Base-by-base conservation (phyloP, 495 filamentous ascomycete genomes). In the Penicillium lagena region DNA sequence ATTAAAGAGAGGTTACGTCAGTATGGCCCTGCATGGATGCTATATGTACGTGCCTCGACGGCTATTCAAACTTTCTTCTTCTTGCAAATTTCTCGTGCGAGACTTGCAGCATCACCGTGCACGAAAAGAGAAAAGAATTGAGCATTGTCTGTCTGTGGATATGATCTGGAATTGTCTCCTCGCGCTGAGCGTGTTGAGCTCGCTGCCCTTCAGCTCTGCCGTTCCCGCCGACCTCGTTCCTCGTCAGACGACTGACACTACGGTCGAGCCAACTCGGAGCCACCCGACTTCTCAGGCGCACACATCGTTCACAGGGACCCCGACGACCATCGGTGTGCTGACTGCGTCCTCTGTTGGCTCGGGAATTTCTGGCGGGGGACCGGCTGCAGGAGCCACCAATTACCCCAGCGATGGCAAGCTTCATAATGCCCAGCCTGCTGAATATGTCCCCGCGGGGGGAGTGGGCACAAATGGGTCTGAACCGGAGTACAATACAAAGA, bases 331-430 rank as follows among this genome's bases (percentile, higher is more conserved):
- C 0, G 81, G 77, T 1, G 82, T 82, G 0, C 39, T 83, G 10
- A 76, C 64, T 10, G 80, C 77, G 9, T 55, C 56, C 1, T 68
- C 76, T 3, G 40, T 67, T 66, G 40, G 76, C 60, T 12, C 73
- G 1, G 71, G 73, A 1, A 78, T 85, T 31, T 49, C 75, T 9
- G 52, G 64, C 1, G 56, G 63, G 2, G 70, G 73, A 5, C 36
- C 58, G 9, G 68, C 68, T 30, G 68, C 75, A 0, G 69, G 65
- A 13, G 79, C 77, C 11, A 74, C 76, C 14, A 67, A 66, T 4
- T 94, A 95, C 52, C 84, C 81, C 32, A 75, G 77, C 22, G 75
- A 87, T 40, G 89, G 90, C n/a, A 53, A 73, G 14, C 79, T 90
- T 10, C 73, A 80, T 17, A 57, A 79, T 14, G 68, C 77, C 4